Evolutionary conservation across 139 green algal genomes (phyloP).

Genomic region (Chlamydomonas sp.): DNA sequence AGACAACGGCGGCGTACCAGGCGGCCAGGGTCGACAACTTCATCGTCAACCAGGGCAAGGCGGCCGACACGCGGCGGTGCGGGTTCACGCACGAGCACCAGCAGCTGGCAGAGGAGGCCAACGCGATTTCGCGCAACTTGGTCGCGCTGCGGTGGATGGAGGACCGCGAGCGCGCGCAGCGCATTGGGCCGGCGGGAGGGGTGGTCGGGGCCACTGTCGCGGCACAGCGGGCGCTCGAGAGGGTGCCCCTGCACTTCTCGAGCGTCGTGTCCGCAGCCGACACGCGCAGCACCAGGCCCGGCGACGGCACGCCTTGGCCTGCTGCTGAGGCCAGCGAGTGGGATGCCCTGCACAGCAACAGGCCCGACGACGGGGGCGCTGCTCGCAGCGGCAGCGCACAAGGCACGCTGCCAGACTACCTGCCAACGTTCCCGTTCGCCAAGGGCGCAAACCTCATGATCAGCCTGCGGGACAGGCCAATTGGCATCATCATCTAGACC

Average conservation of each 20-base stretch:
- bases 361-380: too few relatives aligned
- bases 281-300: too few relatives aligned
- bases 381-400: too few relatives aligned
- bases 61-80: not conserved
- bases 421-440: slow-evolving; percentile 15
- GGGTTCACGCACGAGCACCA: slow-evolving; percentile 19
- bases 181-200: slow-evolving; percentile 17
- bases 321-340: too few relatives aligned
- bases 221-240: slow-evolving; percentile 11
- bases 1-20: slow-evolving; percentile 2
- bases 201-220: slow-evolving; percentile 14
- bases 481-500: slow-evolving; percentile 9
- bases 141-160: slow-evolving; percentile 19
- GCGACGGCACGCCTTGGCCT: too few relatives aligned
- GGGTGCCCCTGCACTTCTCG: too few relatives aligned
- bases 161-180: slow-evolving; percentile 14
- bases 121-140: slow-evolving; percentile 16
- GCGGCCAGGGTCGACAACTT: not conserved
- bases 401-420: not conserved
- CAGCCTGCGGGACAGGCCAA: not conserved
- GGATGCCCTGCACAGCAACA: too few relatives aligned
- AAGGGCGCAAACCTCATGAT: not conserved
- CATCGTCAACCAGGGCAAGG: slow-evolving; percentile 16
- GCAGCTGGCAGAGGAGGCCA: slow-evolving; percentile 1
- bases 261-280: too few relatives aligned